Evolutionary conservation across 169 alveolate genomes (phyloP), one percentile per base, ranked within the genome.

Genomic region (Condylostoma magnum): DNA sequence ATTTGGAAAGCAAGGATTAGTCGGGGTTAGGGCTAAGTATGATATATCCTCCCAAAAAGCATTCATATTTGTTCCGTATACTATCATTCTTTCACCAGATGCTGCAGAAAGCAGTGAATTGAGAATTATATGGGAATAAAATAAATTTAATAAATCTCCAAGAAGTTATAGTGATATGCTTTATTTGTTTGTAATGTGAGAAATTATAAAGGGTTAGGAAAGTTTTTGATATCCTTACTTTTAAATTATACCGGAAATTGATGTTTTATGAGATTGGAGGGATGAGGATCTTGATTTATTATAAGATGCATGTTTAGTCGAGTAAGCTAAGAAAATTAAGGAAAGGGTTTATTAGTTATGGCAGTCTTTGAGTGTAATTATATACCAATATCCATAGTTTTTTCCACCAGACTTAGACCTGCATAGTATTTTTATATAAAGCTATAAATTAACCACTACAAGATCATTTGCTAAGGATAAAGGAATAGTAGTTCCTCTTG

Each of bases 161-260:
- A 15, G 56, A 18, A 10, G 41, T 10, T 12, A 36, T 3, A 31
- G 20, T 36, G 56, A 60, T 3, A 60, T 36, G 6, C 6, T 60
- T 10, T 60, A 38, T 34, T 10, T 38, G 6, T 38, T 37, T 60
- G 33, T 60, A 12, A 18, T 60, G 31, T 60, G 43, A 15, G 71
- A 60, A 41, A 36, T 2, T n/a, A 2, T 60, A 15, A 60, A 60
- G 43, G 71, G 71, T n/a, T 18, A 52, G 10, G 71, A 41, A 27
- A 38, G 57, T 38, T 60, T 60, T 4, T 60, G 71, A 55, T 60
- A n/a, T 38, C 71, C 71, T 33, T 60, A 60, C 3, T 60, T 60
- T 25, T 10, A 15, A 41, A 27, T 27, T 0, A 60, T 60, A 12
- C 10, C 10, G 8, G 30, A 38, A 1, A 18, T 41, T 12, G 2